phyloP scores from a whole-genome alignment of 2,329 filamentous ascomycete genomes.

The Coleophoma crateriformis region DNA sequence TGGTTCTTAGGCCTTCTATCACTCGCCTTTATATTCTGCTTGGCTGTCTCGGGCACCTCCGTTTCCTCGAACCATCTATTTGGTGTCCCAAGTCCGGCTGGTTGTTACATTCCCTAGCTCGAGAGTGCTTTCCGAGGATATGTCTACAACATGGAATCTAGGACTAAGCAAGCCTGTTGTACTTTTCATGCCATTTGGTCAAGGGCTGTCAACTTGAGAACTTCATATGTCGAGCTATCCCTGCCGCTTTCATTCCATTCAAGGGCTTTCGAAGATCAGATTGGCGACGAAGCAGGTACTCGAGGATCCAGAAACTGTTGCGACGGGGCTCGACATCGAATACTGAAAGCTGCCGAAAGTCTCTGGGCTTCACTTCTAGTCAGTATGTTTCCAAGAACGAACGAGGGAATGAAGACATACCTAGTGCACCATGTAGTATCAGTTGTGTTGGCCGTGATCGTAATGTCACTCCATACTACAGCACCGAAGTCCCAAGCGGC shows the following conservation, averaged over 20 bases:
- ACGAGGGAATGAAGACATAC: not conserved
- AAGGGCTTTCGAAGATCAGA: not conserved
- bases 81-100: too few species aligned
- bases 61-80: too few species aligned
- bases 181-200: not conserved
- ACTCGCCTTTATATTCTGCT: too few species aligned
- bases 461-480: not conserved
- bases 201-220: too few species aligned
- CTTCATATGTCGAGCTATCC: not conserved
- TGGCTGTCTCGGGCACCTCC: too few species aligned
- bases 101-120: too few species aligned
- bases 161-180: not conserved
- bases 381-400: too few species aligned
- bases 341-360: not conserved
- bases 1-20: too few species aligned
- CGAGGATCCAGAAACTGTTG: not conserved
- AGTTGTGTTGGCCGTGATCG: not conserved
- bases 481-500: not conserved
- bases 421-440: not conserved
- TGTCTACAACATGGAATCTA: too few species aligned
- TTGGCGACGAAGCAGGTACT: not conserved
- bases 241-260: not conserved
- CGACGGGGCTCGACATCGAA: not conserved
- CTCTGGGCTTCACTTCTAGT: not conserved
- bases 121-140: too few species aligned